Evolutionary conservation across 1,284 basidiomycete species (phyloP).

Genomic region (Microbotryum saponariae): DNA sequence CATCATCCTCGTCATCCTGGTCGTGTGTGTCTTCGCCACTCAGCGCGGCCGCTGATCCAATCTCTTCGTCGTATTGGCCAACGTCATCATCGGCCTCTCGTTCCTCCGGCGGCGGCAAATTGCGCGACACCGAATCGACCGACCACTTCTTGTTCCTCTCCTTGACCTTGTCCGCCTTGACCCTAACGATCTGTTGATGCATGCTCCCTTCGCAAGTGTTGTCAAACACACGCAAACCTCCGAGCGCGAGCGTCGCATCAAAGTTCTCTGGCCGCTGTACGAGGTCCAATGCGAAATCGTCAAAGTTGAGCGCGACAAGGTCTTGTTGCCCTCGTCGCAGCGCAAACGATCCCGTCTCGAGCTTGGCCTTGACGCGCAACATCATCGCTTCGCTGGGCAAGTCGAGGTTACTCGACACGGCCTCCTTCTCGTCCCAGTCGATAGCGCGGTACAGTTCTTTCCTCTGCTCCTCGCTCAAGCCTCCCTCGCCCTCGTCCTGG

Average conservation of each 20-base stretch:
- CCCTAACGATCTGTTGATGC: slow-evolving; percentile 87
- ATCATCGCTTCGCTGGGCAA: slow-evolving; percentile 76
- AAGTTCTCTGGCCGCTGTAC: slow-evolving; percentile 80
- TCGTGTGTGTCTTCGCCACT: slow-evolving; percentile 20
- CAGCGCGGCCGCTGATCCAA: too few species aligned
- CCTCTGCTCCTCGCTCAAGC: slow-evolving; percentile 85
- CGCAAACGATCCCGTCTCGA: slow-evolving; percentile 79
- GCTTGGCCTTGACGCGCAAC: slow-evolving; percentile 63
- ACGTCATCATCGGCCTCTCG: slow-evolving; percentile 36
- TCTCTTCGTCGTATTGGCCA: slow-evolving; percentile 35
- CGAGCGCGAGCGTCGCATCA: slow-evolving; percentile 74
- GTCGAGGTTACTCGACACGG: slow-evolving; percentile 55
- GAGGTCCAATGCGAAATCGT: slow-evolving; percentile 76
- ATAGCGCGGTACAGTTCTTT: slow-evolving; percentile 88
- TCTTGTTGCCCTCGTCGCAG: slow-evolving; percentile 59
- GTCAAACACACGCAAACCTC: slow-evolving; percentile 84
- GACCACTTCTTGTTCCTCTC: slow-evolving; percentile 20
- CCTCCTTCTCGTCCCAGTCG: slow-evolving; percentile 81
- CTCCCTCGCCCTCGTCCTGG: slow-evolving; percentile 48
- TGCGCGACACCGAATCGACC: slow-evolving; percentile 29
- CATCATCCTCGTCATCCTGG: slow-evolving; percentile 31
- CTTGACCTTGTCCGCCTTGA: slow-evolving; percentile 55
- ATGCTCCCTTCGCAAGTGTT: slow-evolving; percentile 74
- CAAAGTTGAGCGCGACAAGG: slow-evolving; percentile 81
- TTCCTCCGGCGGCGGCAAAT: slow-evolving; percentile 38